These are phyloP conservation scores for Aspergillus novofumigatus DNA, from an alignment of 2,329 filamentous ascomycete species.

Conservation along the genomic window DNA sequence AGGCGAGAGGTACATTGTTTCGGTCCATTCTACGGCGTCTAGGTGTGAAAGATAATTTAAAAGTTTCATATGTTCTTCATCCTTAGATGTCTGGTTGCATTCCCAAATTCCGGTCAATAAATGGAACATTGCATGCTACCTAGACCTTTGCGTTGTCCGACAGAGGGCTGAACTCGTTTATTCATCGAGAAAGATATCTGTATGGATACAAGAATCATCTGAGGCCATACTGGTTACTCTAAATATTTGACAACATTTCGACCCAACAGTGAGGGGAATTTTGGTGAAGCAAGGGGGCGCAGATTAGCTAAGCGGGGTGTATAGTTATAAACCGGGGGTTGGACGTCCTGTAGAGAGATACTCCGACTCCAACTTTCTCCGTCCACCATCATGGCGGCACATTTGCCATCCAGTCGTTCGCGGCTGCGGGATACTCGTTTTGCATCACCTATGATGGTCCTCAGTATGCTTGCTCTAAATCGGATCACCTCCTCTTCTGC, in stretches of 20 bases:
- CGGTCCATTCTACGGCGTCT: constrained; percentile 31
- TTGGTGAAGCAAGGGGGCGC: background rate
- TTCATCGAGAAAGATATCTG: background rate
- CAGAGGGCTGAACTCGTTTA: background rate
- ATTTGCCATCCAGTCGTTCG: constrained; percentile 14
- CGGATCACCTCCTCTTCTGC: constrained; percentile 8
- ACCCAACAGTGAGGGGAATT: background rate
- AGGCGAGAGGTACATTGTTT: constrained; percentile 27
- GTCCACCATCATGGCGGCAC: constrained; percentile 21
- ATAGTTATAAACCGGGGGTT: background rate
- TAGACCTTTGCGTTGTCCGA: background rate
- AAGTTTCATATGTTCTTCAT: constrained; percentile 1
- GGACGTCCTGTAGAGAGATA: background rate
- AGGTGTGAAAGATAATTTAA: constrained; percentile 21
- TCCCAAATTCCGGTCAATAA: background rate
- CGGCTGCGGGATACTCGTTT: constrained; percentile 10
- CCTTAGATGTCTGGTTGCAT: background rate
- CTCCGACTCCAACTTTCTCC: constrained; percentile 5
- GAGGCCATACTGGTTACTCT: background rate
- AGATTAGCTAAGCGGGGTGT: constrained; percentile 20
- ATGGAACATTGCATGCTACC: background rate
- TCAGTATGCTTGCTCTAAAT: constrained; percentile 1
- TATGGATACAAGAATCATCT: background rate
- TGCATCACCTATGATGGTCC: constrained; percentile 3
- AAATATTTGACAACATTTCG: background rate